Evolutionary conservation across 179 eudicot species (phyloP).

Genomic region (Carnegiea gigantea): DNA sequence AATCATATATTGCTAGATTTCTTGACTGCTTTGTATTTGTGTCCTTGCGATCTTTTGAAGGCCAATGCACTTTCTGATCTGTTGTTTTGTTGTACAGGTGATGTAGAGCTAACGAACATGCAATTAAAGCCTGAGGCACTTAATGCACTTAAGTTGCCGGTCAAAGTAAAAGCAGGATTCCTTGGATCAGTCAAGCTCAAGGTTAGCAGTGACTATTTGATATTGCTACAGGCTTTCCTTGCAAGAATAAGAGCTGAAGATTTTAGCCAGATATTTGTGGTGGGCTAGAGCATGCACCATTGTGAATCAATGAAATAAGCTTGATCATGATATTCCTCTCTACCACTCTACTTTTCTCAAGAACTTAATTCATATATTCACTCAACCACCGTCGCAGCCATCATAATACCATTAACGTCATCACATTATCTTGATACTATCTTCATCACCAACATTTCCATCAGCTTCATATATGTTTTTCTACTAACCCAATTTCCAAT

Average conservation of each 20-base stretch:
- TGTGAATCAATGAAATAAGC: too few species aligned
- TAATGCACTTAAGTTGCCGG: constrained; percentile 89
- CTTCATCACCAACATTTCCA: neutral
- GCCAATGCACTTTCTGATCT: constrained; percentile 11
- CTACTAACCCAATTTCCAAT: neutral
- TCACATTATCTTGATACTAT: neutral
- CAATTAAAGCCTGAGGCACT: constrained; percentile 97
- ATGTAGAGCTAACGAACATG: constrained; percentile 95
- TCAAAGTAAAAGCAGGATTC: constrained; percentile 97
- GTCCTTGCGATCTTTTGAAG: constrained; percentile 1
- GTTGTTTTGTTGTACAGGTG: constrained; percentile 46
- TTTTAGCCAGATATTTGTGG: too few species aligned
- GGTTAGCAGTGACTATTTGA: constrained; percentile 47
- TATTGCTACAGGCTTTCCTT: neutral
- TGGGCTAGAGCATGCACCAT: too few species aligned
- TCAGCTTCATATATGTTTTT: too few species aligned
- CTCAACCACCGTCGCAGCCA: neutral
- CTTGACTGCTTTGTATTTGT: neutral
- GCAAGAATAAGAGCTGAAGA: too few species aligned
- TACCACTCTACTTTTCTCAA: neutral
- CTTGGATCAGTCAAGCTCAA: constrained; percentile 96
- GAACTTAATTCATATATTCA: neutral
- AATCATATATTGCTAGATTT: neutral
- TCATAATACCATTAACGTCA: too few species aligned
- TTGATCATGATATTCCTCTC: neutral